Evolutionary conservation across 306 rosid species (phyloP), one percentile per base, ranked within the genome.

Genomic region (Pachyrhizus erosus): DNA sequence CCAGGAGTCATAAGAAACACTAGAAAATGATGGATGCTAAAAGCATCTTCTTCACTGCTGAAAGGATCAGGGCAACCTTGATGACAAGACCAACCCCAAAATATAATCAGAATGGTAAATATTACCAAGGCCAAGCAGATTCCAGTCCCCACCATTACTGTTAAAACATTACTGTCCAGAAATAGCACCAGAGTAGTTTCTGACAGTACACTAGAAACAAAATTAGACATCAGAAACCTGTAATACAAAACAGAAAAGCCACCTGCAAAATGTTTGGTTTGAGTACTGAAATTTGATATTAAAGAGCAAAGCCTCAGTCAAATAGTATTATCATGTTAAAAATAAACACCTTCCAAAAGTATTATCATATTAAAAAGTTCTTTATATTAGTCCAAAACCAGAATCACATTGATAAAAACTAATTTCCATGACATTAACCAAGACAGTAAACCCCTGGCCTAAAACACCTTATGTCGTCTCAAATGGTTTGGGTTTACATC

Each of bases 171-270:
- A 51, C 5, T n/a, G 14, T 31, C 24, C 67, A 54, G 8, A 21
- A 74, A 70, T 23, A 43, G 37, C 57, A 23, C 75, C 20, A 70
- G 75, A 23, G 23, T 55, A 21, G 75, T 43, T 70, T 70, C 13
- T 23, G 58, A 43, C 23, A 70, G 31, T 13, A 68, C 23, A 70
- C 46, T 45, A 10, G 5, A 42, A 58, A 18, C 58, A 24, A 45
- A 76, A 52, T 52, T 23, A 67, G 40, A 51, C 17, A 26, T 13
- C 66, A 45, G 37, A 70, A 20, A 49, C 20, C 39, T 42, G 14
- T 12, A n/a, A 15, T 43, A 54, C 31, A 51, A 1, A 67, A 18
- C 75, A 31, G 31, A 33, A 73, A 55, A 26, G 37, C 24, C 34
- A 69, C 54, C 29, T 12, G 21, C 55, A 12, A 69, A 69, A 42